Percentiles rank a stretch among this genome's conserved stretches.
Evolutionary conservation across 805 yeast species (phyloP).

Genomic region (Saccharomycopsis capsularis): DNA sequence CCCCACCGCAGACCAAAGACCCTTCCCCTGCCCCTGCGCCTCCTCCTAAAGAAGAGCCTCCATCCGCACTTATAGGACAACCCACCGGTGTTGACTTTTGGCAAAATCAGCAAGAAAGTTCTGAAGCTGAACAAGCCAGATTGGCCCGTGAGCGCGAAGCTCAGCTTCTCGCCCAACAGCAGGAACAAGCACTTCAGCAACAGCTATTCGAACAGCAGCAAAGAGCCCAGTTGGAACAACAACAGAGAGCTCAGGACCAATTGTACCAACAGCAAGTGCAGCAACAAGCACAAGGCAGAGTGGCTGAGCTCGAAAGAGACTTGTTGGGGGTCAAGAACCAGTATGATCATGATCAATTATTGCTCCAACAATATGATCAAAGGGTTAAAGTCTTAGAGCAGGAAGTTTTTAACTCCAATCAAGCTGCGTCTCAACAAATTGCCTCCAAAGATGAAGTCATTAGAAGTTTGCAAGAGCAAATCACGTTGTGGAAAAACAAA

Average conservation of each 20-base stretch:
- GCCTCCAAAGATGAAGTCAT: constrained; percentile 72
- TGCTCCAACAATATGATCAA: constrained; percentile 81
- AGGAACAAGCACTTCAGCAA: constrained; percentile 62
- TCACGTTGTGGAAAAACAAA: constrained; percentile 71
- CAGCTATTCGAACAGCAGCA: constrained; percentile 64
- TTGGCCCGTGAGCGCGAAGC: constrained; percentile 56
- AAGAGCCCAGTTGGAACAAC: constrained; percentile 58
- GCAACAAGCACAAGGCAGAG: constrained; percentile 69
- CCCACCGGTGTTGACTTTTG: constrained; percentile 48
- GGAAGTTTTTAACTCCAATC: constrained; percentile 55
- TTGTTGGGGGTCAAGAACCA: constrained; percentile 67
- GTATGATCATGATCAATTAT: constrained; percentile 75
- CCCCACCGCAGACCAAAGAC: constrained; percentile 33
- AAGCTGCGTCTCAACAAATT: constrained; percentile 64
- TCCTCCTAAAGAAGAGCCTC: constrained; percentile 30
- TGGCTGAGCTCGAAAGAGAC: constrained; percentile 77
- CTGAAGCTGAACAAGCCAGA: constrained; percentile 52
- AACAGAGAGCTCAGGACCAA: constrained; percentile 65
- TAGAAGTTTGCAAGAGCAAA: constrained; percentile 62
- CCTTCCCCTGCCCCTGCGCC: constrained; percentile 34
- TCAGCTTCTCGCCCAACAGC: constrained; percentile 61
- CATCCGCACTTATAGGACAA: constrained; percentile 36
- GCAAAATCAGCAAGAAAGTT: constrained; percentile 44
- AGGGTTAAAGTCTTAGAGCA: constrained; percentile 75
- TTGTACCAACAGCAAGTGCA: constrained; percentile 59